Base-by-base conservation (phyloP, 1,139 yeast genomes). In the Suhomyces coccinellae region DNA sequence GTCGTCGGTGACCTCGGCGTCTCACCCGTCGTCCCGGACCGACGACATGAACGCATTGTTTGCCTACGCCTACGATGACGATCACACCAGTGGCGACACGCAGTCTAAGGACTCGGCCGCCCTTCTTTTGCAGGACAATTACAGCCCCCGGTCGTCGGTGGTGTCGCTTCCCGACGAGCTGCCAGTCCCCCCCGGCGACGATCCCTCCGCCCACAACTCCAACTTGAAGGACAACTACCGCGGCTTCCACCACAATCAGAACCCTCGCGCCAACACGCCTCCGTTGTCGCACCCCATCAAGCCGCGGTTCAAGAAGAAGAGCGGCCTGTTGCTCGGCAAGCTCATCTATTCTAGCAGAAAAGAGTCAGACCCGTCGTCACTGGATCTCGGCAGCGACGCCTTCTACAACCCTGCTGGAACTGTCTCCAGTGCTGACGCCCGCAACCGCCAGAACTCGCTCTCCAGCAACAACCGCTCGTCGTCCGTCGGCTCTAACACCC, bases 271-370 rank as follows among this genome's bases (percentile, higher is more conserved):
- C 17, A 71, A 72, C 35, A 59, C 75, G 1, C 83, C 84, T 1
- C 82, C 83, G 1, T 65, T 77, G 37, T 55, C 66, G 11, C 79
- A 74, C 16, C 83, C 83, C 2, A 71, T 78, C 14, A 77, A 72
- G 51, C 82, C 83, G 0, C 65, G 69, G 43, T 73, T 74, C 55
- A 67, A 65, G 52, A 73, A 71, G 52, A 73, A 74, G 58, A 69
- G 73, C 40, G 61, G 67, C 15, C 66, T 76, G 2, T 59, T 79
- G 33, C 65, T 77, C 40, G 80, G 80, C 3, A 77, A 78, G 53
- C 66, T 77, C 47, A 75, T 78, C 14, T 71, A 71, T 51, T 65
- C 77, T 1, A 66, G 52, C 38, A 53, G 78, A 28, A 71, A 74
- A 49, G 79, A 74, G 36, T 62, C 67, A 13, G 71, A 66, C 11